Percentiles rank a stretch among this genome's conserved stretches.
Conservation (phyloP, 2,329 filamentous ascomycete species). For the Fusarium sp. region DNA sequence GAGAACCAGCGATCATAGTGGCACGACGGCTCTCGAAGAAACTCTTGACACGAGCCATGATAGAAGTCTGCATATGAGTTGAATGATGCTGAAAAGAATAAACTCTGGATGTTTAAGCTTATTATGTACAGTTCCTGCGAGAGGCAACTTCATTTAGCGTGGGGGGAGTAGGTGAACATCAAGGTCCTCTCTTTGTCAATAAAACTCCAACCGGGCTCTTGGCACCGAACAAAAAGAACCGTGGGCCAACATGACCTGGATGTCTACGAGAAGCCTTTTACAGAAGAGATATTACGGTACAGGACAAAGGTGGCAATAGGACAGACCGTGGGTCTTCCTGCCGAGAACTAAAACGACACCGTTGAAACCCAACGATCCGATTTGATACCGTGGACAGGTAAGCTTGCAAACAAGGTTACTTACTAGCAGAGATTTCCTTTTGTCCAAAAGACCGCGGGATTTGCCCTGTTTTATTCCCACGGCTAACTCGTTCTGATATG, state of each 20-base stretch:
- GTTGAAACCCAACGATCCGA: background rate
- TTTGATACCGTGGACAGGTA: constrained; percentile 5
- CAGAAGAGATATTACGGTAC: background rate
- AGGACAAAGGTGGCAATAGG: background rate
- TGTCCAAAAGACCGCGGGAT: background rate
- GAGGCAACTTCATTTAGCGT: background rate
- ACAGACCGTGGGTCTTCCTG: constrained; percentile 13
- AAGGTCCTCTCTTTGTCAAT: constrained; percentile 39
- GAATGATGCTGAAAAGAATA: background rate
- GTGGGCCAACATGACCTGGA: constrained; percentile 27
- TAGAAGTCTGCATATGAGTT: constrained; percentile 8
- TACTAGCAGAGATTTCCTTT: background rate
- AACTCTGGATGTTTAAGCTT: background rate
- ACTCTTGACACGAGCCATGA: constrained; percentile 30
- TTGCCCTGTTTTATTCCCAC: background rate
- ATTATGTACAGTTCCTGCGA: constrained; percentile 13
- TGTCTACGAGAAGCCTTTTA: background rate
- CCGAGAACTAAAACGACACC: background rate
- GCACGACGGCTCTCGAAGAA: constrained; percentile 25
- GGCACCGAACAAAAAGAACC: constrained; percentile 2
- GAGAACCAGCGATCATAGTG: constrained; percentile 7
- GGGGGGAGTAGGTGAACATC: constrained; percentile 23
- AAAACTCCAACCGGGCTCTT: background rate
- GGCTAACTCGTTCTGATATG: background rate
- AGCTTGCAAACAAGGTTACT: constrained; percentile 23